These are phyloP conservation scores for Dictyostelium purpureum DNA, from an alignment of 78 protist genomes.

Conservation along the genomic window DNA sequence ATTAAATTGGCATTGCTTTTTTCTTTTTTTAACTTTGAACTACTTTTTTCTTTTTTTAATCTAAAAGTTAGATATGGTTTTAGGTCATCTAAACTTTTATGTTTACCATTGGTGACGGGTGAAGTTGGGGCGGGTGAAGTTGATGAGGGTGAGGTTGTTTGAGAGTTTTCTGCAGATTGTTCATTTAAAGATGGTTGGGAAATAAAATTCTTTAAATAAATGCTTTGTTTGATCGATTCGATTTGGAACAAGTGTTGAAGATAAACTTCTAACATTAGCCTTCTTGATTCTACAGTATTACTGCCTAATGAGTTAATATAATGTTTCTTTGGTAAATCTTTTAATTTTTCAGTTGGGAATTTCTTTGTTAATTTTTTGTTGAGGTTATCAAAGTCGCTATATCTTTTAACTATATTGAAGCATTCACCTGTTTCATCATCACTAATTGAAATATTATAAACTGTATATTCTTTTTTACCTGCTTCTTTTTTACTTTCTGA, in stretches of 20 bases:
- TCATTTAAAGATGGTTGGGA: too few species aligned
- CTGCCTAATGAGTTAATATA: constrained; percentile 28
- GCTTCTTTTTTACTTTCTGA: constrained; percentile 30
- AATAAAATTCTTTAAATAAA: constrained; percentile 2
- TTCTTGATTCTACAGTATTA: constrained; percentile 32
- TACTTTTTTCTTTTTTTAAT: too few species aligned
- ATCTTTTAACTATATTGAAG: constrained; percentile 18
- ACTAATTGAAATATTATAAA: constrained; percentile 29
- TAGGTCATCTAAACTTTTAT: too few species aligned
- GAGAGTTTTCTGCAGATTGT: too few species aligned
- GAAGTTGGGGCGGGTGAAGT: too few species aligned
- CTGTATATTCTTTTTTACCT: constrained; percentile 71
- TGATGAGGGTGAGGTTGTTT: too few species aligned
- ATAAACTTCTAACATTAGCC: constrained; percentile 63
- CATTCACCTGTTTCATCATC: constrained; percentile 45
- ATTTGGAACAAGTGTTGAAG: constrained; percentile 55
- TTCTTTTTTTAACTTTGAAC: too few species aligned
- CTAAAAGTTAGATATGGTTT: too few species aligned
- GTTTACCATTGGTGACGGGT: too few species aligned
- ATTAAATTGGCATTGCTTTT: too few species aligned
- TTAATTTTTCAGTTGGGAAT: constrained; percentile 35
- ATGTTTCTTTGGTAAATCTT: constrained; percentile 74
- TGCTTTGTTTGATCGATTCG: not conserved
- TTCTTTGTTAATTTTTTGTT: constrained; percentile 46
- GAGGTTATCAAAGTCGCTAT: constrained; percentile 60